Base-by-base conservation (phyloP, 768 basidiomycete genomes). In the Sporobolomyces roseus region DNA sequence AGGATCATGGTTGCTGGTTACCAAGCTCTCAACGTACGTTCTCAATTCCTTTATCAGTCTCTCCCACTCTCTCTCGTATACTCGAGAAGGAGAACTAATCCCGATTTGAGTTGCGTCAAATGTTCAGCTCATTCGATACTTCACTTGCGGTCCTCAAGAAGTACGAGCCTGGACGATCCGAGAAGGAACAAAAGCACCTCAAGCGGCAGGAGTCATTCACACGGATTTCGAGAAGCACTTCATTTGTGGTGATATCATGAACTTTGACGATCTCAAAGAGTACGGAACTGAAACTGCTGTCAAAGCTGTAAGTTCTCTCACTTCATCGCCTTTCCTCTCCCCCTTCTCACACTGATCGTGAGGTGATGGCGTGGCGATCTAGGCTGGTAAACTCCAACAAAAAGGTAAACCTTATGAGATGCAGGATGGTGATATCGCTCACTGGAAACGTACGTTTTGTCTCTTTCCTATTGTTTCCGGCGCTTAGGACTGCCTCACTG, bases 201-300 rank as follows among this genome's bases (percentile, higher is more conserved):
- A 92, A 78, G 96, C 96, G 12, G 96, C 96, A 45, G 96, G 96
- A 79, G 92, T 98, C 72, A 98, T 98, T 77, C 94, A 98, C 83
- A 88, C 91, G 59, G 93, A 97, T 80, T 97, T 98, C 77, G 92
- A 97, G 82, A 90, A 94, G 80, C 93, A 96, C 80, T 96, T 96
- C 74, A 89, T 97, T 29, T 96, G 92, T 71, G 93, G 92, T 79
- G 94, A 97, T 80, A 94, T 98, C 78, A 94, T 97, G 92, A 77
- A 86, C 1, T 96, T 87, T 75, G 86, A 87, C 0, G 96, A 97
- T 79, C 82, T 99, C 68, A 88, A 88, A 76, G 92, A 96, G 79
- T 82, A 93, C 74, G 93, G 93, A 16, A 88, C 88, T 69, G 96
- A 99, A 81, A 71, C 85, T 10, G 86, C 89, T 23, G 93, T 96